Percentiles rank a stretch among this genome's conserved stretches.
phyloP scores from a whole-genome alignment of 495 filamentous ascomycete genomes.

The Hyphodiscus hymeniophilus region DNA sequence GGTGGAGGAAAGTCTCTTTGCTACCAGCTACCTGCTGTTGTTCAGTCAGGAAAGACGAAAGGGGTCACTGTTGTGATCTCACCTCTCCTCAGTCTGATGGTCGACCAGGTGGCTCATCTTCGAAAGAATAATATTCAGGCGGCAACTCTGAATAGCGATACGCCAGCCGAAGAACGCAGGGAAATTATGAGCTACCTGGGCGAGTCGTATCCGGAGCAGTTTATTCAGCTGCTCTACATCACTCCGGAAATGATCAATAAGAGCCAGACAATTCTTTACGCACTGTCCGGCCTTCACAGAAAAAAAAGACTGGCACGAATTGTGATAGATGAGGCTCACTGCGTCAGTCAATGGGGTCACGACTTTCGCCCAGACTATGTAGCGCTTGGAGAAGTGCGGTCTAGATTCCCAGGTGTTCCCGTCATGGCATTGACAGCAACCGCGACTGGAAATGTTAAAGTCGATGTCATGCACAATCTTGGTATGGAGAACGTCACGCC shows the following conservation, averaged over 20 bases:
- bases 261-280: conserved; percentile 52
- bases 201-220: conserved; percentile 53
- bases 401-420: conserved; percentile 65
- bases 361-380: conserved; percentile 98
- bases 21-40: conserved; percentile 86
- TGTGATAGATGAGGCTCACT: conserved; percentile 97
- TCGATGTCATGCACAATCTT: conserved; percentile 84
- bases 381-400: conserved; percentile 61
- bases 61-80: conserved; percentile 92
- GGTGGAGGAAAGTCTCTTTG: conserved; percentile 95
- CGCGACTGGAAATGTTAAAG: conserved; percentile 83
- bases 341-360: conserved; percentile 98
- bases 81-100: conserved; percentile 92
- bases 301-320: conserved; percentile 71
- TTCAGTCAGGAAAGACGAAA: conserved; percentile 69
- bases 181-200: conserved; percentile 53
- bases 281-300: conserved; percentile 52
- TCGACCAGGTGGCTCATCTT: conserved; percentile 85
- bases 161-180: conserved; percentile 41
- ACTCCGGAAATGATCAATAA: conserved; percentile 95
- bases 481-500: conserved; percentile 65
- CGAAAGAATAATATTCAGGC: conserved; percentile 68
- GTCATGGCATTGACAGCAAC: conserved; percentile 94
- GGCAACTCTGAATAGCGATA: conserved; percentile 70
- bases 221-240: conserved; percentile 80